A percentile compares a stretch with the other conserved stretches of the same genome.
Evolutionary conservation across 768 basidiomycete genomes (phyloP).

Genomic region (Mrakia blollopis): DNA sequence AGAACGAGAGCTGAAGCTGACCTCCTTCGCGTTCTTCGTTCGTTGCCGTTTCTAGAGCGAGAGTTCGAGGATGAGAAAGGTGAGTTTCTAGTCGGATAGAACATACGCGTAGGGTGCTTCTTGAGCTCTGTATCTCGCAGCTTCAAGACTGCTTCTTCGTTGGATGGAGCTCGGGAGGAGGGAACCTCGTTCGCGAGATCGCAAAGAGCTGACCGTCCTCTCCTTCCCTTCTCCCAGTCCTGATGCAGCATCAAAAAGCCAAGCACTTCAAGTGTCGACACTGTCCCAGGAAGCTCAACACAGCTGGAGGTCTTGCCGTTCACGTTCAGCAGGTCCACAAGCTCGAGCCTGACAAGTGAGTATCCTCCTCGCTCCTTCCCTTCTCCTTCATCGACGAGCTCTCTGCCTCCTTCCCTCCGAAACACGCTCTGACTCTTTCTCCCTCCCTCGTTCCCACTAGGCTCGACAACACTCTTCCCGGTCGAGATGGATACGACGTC

Average conservation of each 20-base stretch:
- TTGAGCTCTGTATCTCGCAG: background rate
- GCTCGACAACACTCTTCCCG: slow-evolving; percentile 92
- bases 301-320: slow-evolving; percentile 90
- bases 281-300: slow-evolving; percentile 87
- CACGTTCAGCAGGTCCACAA: slow-evolving; percentile 99
- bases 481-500: slow-evolving; percentile 94
- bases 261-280: slow-evolving; percentile 98
- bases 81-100: slow-evolving; percentile 46
- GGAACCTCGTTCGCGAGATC: background rate
- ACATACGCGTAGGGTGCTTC: background rate
- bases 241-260: slow-evolving; percentile 99
- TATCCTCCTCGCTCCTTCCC: slow-evolving; percentile 21
- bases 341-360: slow-evolving; percentile 87
- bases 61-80: slow-evolving; percentile 99
- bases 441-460: slow-evolving; percentile 50
- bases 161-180: background rate
- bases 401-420: slow-evolving; percentile 7
- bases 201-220: background rate
- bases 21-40: background rate
- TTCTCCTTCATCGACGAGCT: background rate
- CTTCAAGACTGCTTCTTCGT: background rate
- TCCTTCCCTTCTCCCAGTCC: slow-evolving; percentile 53
- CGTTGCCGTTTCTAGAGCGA: slow-evolving; percentile 53
- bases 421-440: slow-evolving; percentile 43
- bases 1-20: background rate